phyloP scores from a whole-genome alignment of 192 early-diverging fungal genomes.

The Dissophora ornata region DNA sequence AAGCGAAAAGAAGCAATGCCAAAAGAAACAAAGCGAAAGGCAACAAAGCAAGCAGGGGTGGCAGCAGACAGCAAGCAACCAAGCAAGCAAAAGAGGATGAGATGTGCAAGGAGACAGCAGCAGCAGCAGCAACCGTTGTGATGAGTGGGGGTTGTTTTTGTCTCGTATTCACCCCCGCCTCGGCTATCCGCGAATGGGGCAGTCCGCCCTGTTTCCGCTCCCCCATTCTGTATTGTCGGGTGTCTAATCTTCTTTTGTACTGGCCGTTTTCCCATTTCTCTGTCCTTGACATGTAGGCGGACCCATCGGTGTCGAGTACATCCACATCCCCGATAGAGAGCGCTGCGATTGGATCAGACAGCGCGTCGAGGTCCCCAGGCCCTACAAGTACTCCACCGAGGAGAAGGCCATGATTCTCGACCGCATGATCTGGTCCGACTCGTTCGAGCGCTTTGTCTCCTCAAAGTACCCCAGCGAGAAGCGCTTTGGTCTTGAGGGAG shows the following conservation, averaged over 20 bases:
- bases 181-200: not conserved
- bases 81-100: no score
- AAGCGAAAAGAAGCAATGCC: no score
- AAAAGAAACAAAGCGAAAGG: no score
- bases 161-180: not conserved
- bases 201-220: not conserved
- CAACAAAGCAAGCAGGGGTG: no score
- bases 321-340: constrained; percentile 95
- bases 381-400: constrained; percentile 89
- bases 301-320: constrained; percentile 97
- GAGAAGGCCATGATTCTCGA: constrained; percentile 95
- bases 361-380: constrained; percentile 90
- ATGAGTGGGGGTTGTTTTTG: no score
- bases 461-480: constrained; percentile 98
- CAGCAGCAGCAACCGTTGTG: no score
- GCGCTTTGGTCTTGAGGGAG: constrained; percentile 98
- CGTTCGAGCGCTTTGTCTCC: constrained; percentile 95
- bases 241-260: not conserved
- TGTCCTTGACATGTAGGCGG: constrained; percentile 63
- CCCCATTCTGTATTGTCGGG: not conserved
- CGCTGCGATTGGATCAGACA: constrained; percentile 98
- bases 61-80: no score
- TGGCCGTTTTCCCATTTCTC: not conserved
- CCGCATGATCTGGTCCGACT: constrained; percentile 96
- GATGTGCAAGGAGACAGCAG: no score